Percentiles rank a stretch among this genome's conserved stretches.
Conservation (phyloP, 148 eudicot genomes). For the Chenopodium quinoa region DNA sequence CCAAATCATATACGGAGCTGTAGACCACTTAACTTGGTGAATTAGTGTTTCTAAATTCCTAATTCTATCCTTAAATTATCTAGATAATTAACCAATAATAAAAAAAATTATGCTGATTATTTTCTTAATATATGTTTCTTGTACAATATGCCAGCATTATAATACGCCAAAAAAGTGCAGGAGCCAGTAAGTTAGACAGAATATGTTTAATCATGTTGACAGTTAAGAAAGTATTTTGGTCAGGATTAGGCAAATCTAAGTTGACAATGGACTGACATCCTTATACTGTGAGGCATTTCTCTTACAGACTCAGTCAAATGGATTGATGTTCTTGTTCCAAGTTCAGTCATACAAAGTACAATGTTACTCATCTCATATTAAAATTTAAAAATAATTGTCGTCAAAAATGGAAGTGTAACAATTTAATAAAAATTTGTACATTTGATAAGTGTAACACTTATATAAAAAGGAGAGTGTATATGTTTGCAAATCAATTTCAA, state of each 20-base stretch:
- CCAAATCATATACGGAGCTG: background rate
- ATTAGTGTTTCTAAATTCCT: background rate
- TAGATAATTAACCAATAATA: background rate
- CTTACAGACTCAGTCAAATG: too few species aligned
- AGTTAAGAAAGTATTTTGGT: slow-evolving; percentile 2
- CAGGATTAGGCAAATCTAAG: background rate
- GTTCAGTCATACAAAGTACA: too few species aligned
- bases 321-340: too few species aligned
- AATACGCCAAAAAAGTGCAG: background rate
- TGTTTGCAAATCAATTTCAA: too few species aligned
- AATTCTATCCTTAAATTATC: background rate
- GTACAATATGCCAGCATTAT: background rate
- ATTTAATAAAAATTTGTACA: too few species aligned
- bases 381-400: too few species aligned
- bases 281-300: background rate
- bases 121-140: background rate
- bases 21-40: background rate
- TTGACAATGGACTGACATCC: background rate
- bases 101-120: background rate
- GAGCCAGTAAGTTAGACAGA: background rate
- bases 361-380: too few species aligned
- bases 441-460: too few species aligned
- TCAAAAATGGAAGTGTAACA: too few species aligned
- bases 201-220: background rate
- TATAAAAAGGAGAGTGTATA: too few species aligned